Percentiles rank a stretch among this genome's conserved stretches.
Evolutionary conservation across 441 rosid genomes (phyloP).

Genomic region (Jatropha podagrica): DNA sequence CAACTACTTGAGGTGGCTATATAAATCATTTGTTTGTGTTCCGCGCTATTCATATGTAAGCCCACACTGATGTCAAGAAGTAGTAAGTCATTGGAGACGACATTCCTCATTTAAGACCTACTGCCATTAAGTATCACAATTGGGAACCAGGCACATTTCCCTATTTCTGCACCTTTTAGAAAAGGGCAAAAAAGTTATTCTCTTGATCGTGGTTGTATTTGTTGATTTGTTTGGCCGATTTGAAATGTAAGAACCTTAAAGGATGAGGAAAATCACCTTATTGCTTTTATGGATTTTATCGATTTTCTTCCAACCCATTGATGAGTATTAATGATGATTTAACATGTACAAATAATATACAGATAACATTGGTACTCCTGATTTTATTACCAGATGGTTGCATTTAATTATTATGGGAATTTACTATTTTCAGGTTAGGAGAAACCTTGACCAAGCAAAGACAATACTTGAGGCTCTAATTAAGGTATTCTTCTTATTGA

Average conservation of each 20-base stretch:
- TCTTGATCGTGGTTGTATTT: background rate
- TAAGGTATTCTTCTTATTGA: slow-evolving; percentile 53
- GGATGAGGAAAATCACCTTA: background rate
- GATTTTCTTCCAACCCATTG: background rate
- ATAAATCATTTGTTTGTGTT: no score
- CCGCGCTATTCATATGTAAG: no score
- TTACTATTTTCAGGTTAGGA: slow-evolving; percentile 69
- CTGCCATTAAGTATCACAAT: no score
- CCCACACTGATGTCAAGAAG: no score
- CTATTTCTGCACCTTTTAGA: no score
- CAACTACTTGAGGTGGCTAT: no score
- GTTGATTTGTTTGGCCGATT: slow-evolving; percentile 1
- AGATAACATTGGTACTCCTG: background rate
- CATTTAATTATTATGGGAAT: slow-evolving; percentile 16
- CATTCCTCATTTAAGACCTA: no score
- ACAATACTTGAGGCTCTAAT: slow-evolving; percentile 80
- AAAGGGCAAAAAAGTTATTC: background rate
- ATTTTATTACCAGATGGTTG: slow-evolving; percentile 7
- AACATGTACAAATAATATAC: background rate
- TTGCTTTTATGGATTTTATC: background rate
- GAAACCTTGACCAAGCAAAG: slow-evolving; percentile 96
- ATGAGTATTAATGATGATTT: background rate
- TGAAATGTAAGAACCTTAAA: background rate
- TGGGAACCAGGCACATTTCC: no score
- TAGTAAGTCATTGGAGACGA: no score